Evolutionary conservation across 768 basidiomycete species (phyloP).

Genomic region (Dentipellis fragilis): DNA sequence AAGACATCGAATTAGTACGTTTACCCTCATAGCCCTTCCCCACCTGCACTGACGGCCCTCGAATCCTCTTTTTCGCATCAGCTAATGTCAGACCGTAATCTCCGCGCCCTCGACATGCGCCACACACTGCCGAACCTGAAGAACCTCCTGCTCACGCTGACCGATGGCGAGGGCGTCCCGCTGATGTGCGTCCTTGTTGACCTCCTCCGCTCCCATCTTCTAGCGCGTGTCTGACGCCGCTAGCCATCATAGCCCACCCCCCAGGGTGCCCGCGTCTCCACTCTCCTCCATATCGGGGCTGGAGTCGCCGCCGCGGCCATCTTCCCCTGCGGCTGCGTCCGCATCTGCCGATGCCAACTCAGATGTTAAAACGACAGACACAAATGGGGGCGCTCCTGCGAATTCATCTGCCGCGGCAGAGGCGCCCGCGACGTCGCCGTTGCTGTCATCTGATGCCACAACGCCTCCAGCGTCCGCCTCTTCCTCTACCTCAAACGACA

Average conservation of each 20-base stretch:
- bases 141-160: slow-evolving; percentile 81
- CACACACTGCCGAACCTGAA: slow-evolving; percentile 97
- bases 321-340: background rate
- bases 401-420: slow-evolving; percentile 17
- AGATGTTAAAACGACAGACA: background rate
- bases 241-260: background rate
- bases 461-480: slow-evolving; percentile 37
- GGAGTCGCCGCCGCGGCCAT: background rate
- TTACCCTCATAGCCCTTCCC: background rate
- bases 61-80: slow-evolving; percentile 21
- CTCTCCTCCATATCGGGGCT: slow-evolving; percentile 2
- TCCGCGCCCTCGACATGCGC: slow-evolving; percentile 85
- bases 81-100: slow-evolving; percentile 87
- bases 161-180: slow-evolving; percentile 49
- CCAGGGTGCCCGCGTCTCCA: background rate
- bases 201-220: background rate
- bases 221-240: too few species aligned
- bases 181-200: slow-evolving; percentile 29
- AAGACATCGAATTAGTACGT: slow-evolving; percentile 88
- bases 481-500: background rate
- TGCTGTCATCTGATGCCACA: slow-evolving; percentile 41
- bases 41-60: background rate
- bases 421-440: slow-evolving; percentile 31
- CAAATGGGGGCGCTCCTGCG: background rate
- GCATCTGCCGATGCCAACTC: background rate